These are phyloP conservation scores for Fusarium decemcellulare DNA, from an alignment of 2,329 filamentous ascomycete genomes.

Conservation along the genomic window DNA sequence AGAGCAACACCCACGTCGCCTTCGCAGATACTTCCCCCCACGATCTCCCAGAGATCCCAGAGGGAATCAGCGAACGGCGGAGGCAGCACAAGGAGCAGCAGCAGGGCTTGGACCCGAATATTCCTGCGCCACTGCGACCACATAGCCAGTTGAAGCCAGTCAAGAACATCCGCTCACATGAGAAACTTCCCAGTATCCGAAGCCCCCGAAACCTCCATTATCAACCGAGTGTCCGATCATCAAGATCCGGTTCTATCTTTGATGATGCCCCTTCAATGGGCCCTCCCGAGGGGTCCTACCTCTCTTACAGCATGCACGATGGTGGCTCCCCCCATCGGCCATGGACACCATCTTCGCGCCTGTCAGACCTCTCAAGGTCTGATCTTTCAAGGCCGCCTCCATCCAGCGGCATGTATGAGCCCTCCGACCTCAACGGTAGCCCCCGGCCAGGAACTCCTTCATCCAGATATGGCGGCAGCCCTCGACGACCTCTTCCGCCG, in stretches of 20 bases:
- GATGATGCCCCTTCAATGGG: constrained; percentile 72
- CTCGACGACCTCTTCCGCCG: constrained; percentile 87
- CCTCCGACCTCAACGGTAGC: constrained; percentile 88
- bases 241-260: constrained; percentile 64
- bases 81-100: constrained; percentile 50
- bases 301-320: constrained; percentile 63
- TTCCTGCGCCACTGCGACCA: constrained; percentile 34
- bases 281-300: constrained; percentile 75
- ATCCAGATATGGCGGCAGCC: constrained; percentile 89
- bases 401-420: constrained; percentile 83
- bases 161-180: constrained; percentile 58
- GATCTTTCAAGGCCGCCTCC: constrained; percentile 75
- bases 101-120: constrained; percentile 35
- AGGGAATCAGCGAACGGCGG: constrained; percentile 60
- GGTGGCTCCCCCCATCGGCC: constrained; percentile 67
- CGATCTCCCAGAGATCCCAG: constrained; percentile 65
- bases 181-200: constrained; percentile 57
- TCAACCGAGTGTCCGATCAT: constrained; percentile 67
- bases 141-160: constrained; percentile 33
- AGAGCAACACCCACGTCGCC: constrained; percentile 42
- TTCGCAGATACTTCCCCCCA: constrained; percentile 52
- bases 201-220: constrained; percentile 60
- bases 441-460: constrained; percentile 93
- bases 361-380: constrained; percentile 63
- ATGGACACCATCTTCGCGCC: constrained; percentile 68